Evolutionary conservation across 2,329 filamentous ascomycete genomes (phyloP).

Genomic region (Aspergillus luchuensis): DNA sequence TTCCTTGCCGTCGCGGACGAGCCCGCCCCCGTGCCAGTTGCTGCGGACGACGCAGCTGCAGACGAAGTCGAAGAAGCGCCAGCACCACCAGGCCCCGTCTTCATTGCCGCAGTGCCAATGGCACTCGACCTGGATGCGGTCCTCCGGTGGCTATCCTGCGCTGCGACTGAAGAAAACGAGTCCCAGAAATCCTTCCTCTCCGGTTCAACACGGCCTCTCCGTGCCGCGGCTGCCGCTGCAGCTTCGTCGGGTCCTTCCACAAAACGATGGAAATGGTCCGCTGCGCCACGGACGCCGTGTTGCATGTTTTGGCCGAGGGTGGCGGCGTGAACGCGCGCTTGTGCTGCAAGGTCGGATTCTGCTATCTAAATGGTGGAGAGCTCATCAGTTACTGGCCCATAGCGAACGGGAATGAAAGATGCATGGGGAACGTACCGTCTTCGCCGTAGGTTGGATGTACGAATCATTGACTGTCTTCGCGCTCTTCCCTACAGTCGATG

Average conservation of each 20-base stretch:
- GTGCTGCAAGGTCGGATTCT: conserved; percentile 74
- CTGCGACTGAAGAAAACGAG: conserved; percentile 72
- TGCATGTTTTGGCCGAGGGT: conserved; percentile 63
- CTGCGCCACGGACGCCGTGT: conserved; percentile 69
- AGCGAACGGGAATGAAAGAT: not conserved
- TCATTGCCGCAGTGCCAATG: conserved; percentile 67
- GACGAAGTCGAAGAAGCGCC: conserved; percentile 15
- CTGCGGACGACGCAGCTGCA: conserved; percentile 17
- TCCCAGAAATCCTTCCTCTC: conserved; percentile 89
- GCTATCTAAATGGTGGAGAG: conserved; percentile 60
- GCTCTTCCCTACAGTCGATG: conserved; percentile 81
- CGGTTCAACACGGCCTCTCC: conserved; percentile 53
- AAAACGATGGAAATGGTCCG: conserved; percentile 80
- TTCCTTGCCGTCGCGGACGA: conserved; percentile 21
- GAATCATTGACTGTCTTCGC: conserved; percentile 89
- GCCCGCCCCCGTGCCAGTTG: conserved; percentile 23
- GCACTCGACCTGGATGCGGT: conserved; percentile 48
- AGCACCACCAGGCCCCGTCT: conserved; percentile 42
- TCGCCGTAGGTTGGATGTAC: conserved; percentile 90
- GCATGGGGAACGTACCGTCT: conserved; percentile 62
- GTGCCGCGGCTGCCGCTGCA: conserved; percentile 44
- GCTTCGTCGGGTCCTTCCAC: conserved; percentile 70
- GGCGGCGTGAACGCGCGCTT: conserved; percentile 62
- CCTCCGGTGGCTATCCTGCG: conserved; percentile 30
- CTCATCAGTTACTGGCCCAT: conserved; percentile 8